Evolutionary conservation across 345 rosid species (phyloP).

Genomic region (Ceriops decandra): DNA sequence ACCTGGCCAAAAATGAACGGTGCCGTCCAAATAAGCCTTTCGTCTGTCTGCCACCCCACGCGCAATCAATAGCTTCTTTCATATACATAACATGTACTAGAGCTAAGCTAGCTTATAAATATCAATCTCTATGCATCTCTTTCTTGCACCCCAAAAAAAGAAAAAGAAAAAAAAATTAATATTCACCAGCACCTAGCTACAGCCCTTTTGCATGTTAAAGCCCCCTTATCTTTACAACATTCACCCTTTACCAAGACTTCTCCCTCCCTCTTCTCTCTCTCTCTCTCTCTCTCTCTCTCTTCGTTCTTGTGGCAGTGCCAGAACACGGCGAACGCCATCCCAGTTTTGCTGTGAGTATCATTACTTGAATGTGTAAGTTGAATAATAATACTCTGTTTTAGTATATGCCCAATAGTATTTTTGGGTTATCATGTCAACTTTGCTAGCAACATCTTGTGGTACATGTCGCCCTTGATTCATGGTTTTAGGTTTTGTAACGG

Average conservation of each 20-base stretch:
- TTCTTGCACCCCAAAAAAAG: neutral
- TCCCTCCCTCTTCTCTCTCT: neutral
- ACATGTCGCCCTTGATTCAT: neutral
- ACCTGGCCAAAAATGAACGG: conserved; percentile 25
- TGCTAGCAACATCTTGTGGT: too few species aligned
- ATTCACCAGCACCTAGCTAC: neutral
- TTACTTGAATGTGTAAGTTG: neutral
- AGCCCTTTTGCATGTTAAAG: conserved; percentile 1
- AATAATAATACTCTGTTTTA: too few species aligned
- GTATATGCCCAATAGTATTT: too few species aligned
- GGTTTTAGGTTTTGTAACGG: conserved; percentile 8
- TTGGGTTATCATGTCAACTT: too few species aligned
- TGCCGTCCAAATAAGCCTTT: conserved; percentile 88
- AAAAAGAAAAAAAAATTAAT: neutral
- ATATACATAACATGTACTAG: neutral
- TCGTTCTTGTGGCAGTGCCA: conserved; percentile 3
- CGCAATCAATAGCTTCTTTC: conserved; percentile 59
- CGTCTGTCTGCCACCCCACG: conserved; percentile 70
- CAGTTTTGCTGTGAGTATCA: conserved; percentile 9
- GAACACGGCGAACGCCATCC: neutral
- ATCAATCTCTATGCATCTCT: neutral
- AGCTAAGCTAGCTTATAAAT: conserved; percentile 17
- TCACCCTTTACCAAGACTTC: conserved; percentile 17
- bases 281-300: conserved; percentile 6
- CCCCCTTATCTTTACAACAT: conserved; percentile 17